Base-by-base conservation (phyloP, 192 early-diverging fungal genomes). In the Funneliformis mosseae region DNA sequence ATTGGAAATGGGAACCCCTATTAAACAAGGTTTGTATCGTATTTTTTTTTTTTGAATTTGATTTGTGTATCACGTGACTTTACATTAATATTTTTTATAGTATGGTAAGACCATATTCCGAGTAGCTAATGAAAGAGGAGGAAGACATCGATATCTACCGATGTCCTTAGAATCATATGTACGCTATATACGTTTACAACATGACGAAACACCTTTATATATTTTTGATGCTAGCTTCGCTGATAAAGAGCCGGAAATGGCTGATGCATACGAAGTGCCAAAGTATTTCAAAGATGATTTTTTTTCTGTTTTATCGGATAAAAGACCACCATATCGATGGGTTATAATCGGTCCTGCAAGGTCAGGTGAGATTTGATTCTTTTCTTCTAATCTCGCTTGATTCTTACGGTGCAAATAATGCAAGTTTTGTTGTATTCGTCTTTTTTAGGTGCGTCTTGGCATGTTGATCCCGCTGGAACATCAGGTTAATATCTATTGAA, bases 141-240 rank as follows among this genome's bases (percentile, higher is more conserved):
- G 81, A 55, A 64, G 43, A 6, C 42, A 76, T 23, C 82, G 85
- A 6, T 79, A 70, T 28, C 76, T 86, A 62, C 25, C 41, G 7
- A 70, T 88, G 73, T 63, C 39, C 23, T 59, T 86, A 28, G 46
- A 71, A 46, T 81, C 82, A 41, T 88, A 88, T 83, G 10, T 66
- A 41, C 80, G 83, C 16, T 88, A 88, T 38, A 63, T 83, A 39
- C 45, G 33, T 5, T 60, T 76, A 14, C 84, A 88, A 69, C 74
- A 62, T 39, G 87, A 88, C 46, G 83, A 84, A 43, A 76, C 84
- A 10, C 87, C 87, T 6, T 76, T 88, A 1, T 88, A 88, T 43
- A 67, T 88, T 28, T 88, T 88, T 78, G 87, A 88, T 61, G 81
- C 87, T 3, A 42, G 59, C 18, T 88, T 87, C 80, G 84, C 59